Base-by-base conservation (phyloP, 1,139 yeast genomes). In the Scheffersomyces segobiensis region DNA sequence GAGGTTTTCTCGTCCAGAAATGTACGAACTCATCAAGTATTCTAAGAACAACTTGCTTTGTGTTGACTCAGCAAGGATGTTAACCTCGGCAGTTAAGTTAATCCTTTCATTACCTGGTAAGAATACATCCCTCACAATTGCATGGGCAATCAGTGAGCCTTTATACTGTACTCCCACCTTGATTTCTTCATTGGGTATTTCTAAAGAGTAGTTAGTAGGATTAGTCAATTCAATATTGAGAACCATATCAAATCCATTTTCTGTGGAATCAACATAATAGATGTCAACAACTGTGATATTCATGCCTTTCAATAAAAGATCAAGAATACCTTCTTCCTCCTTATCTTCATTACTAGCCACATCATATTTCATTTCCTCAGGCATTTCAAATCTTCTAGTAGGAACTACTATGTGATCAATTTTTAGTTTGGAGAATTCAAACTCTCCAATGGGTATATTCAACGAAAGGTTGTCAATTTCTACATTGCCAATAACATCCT, bases 171-270 rank as follows among this genome's bases (percentile, higher is more conserved):
- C 48, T 0, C 68, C 71, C 18, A 71, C 53, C 0, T 54, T 55
- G 26, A 73, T 39, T 2, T 56, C 53, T 49, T 72, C 71, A 1
- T 62, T 52, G 0, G 71, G 66, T 2, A 77, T 54, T 4, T 67
- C 71, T 18, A 74, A 47, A 1, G 73, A 66, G 6, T 68, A 53
- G 21, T 65, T 63, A 20, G 75, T 63, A 0, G 86, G 84, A 56
- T 84, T 82, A 7, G 61, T 57, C 6, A 83, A 56, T 12, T 71
- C 73, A n/a, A 79, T 67, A 59, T 80, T 76, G 51, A 74, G 62
- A 69, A 59, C 66, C 61, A 69, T 68, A 42, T 62, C 60, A 26
- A 72, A 56, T 17, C 60, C 63, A 0, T 63, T 59, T 0, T 56
- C 53, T 17, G 65, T 63, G 0, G 83, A 71, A 2, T 69, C 69